A percentile compares a stretch with the other conserved stretches of the same genome.
Evolutionary conservation across 305 asterid genomes (phyloP).

Genomic region (Fraxinus paxiana): DNA sequence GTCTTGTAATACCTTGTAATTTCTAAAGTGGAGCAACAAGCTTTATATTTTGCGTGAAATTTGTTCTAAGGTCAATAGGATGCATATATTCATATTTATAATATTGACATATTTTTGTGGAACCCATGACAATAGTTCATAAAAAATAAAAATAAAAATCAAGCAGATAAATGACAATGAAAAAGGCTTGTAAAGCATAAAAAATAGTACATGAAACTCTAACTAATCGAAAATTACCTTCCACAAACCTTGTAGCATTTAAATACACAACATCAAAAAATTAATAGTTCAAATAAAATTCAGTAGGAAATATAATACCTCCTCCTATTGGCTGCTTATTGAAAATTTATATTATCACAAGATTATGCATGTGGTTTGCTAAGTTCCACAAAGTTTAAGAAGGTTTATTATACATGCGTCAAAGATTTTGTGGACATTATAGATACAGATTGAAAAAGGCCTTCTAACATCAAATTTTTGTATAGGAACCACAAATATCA

Average conservation of each 20-base stretch:
- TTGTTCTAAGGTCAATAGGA: not conserved
- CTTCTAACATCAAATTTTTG: not conserved
- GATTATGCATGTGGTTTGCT: not conserved
- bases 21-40: not conserved
- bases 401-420: constrained; percentile 10
- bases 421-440: not conserved
- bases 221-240: not conserved
- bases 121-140: not conserved
- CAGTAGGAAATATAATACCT: not conserved
- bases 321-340: constrained; percentile 16
- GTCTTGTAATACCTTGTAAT: not conserved
- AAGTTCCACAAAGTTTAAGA: not conserved
- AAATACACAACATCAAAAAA: not conserved
- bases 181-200: not conserved
- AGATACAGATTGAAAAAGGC: constrained; percentile 13
- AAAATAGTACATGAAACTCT: not conserved
- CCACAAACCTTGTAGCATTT: not conserved
- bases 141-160: not conserved
- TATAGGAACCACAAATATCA: constrained; percentile 8
- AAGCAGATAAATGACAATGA: not conserved
- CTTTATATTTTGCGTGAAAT: constrained; percentile 3
- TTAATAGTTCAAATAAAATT: constrained; percentile 2
- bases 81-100: not conserved
- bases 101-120: not conserved
- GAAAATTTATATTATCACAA: not conserved